These are phyloP conservation scores for Setaria viridis DNA, from an alignment of 202 grass and related monocot genomes.

Conservation along the genomic window DNA sequence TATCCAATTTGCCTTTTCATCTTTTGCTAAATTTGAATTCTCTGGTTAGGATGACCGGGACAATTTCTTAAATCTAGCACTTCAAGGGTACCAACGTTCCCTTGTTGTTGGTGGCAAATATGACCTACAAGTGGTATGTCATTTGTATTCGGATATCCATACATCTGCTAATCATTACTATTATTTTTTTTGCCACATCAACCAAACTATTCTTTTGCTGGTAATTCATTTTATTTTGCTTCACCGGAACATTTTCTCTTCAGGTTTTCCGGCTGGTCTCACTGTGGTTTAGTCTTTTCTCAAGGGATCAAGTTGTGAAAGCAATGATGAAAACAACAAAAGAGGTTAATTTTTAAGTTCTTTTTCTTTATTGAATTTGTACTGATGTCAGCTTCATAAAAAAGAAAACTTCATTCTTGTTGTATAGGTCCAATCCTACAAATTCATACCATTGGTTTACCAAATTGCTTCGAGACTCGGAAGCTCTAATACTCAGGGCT, in stretches of 20 bases:
- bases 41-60: slow-evolving; percentile 82
- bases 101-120: slow-evolving; percentile 89
- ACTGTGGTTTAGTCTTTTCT: slow-evolving; percentile 92
- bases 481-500: slow-evolving; percentile 77
- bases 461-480: slow-evolving; percentile 97
- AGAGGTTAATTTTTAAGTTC: slow-evolving; percentile 55
- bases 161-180: slow-evolving; percentile 11
- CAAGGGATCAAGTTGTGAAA: slow-evolving; percentile 76
- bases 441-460: slow-evolving; percentile 96
- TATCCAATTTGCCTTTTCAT: slow-evolving; percentile 21
- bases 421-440: slow-evolving; percentile 80
- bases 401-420: slow-evolving; percentile 30
- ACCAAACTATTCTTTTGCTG: slow-evolving; percentile 30
- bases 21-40: slow-evolving; percentile 36
- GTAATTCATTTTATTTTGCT: slow-evolving; percentile 8
- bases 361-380: slow-evolving; percentile 37
- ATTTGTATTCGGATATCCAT: slow-evolving; percentile 35
- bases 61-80: slow-evolving; percentile 78
- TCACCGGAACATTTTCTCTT: slow-evolving; percentile 30
- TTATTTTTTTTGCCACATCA: background rate
- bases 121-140: slow-evolving; percentile 92
- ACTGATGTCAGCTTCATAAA: slow-evolving; percentile 32
- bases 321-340: slow-evolving; percentile 84
- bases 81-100: slow-evolving; percentile 81
- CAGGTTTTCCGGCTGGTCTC: slow-evolving; percentile 93